Evolutionary conservation across 208 protist genomes (phyloP).

Genomic region (Leptomonas seymouri): DNA sequence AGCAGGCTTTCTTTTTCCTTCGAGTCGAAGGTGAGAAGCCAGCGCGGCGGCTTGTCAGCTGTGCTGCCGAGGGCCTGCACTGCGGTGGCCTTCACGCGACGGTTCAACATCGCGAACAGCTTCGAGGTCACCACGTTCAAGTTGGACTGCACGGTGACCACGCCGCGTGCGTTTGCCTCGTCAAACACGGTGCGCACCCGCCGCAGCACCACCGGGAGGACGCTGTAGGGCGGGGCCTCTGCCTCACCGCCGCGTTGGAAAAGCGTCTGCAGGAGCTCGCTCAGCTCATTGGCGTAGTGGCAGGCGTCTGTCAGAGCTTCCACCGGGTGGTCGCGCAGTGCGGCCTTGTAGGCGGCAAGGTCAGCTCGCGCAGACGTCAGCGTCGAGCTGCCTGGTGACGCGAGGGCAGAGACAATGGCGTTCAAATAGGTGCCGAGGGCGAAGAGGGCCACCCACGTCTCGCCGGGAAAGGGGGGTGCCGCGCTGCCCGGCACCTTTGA

Average conservation of each 20-base stretch:
- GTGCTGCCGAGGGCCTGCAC: slow-evolving; percentile 7
- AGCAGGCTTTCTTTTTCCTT: slow-evolving; percentile 40
- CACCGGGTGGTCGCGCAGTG: slow-evolving; percentile 22
- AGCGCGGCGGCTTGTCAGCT: slow-evolving; percentile 1
- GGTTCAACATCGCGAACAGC: slow-evolving; percentile 50
- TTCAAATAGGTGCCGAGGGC: slow-evolving; percentile 72
- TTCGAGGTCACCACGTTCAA: slow-evolving; percentile 52
- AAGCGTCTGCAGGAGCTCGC: slow-evolving; percentile 36
- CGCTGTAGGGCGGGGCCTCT: slow-evolving; percentile 44
- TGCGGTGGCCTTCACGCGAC: slow-evolving; percentile 40
- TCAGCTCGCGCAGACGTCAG: slow-evolving; percentile 6
- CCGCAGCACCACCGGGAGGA: slow-evolving; percentile 62
- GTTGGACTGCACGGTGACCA: slow-evolving; percentile 51
- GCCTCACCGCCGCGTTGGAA: slow-evolving; percentile 32
- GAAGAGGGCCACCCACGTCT: slow-evolving; percentile 68
- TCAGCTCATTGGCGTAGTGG: slow-evolving; percentile 54
- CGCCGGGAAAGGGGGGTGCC: slow-evolving; percentile 37
- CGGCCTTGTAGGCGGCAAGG: slow-evolving; percentile 36
- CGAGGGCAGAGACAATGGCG: slow-evolving; percentile 38
- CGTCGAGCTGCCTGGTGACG: not conserved
- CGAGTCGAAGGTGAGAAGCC: slow-evolving; percentile 28
- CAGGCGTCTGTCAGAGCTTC: slow-evolving; percentile 56
- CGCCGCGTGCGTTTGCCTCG: slow-evolving; percentile 42
- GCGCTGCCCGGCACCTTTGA: not conserved
- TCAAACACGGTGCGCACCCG: slow-evolving; percentile 70